Evolutionary conservation across 768 basidiomycete genomes (phyloP).

Genomic region (Tylopilus felleus): DNA sequence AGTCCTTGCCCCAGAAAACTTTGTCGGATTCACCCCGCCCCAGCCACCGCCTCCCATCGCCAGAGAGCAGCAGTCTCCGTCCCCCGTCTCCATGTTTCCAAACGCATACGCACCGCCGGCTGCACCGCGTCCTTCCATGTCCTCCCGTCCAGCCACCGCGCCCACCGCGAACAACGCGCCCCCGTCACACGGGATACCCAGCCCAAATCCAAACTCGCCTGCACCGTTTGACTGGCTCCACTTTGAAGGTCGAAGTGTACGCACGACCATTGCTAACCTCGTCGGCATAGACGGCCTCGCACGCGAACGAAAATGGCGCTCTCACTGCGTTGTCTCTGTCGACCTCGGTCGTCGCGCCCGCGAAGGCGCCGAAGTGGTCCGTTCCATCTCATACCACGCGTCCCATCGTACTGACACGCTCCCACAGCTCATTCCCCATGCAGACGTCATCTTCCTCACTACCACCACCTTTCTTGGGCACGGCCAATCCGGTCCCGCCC

Average conservation of each 20-base stretch:
- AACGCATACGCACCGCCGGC: conserved; percentile 19
- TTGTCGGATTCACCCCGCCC: conserved; percentile 31
- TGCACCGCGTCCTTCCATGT: conserved; percentile 34
- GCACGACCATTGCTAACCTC: conserved; percentile 76
- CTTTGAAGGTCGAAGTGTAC: conserved; percentile 77
- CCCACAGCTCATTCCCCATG: conserved; percentile 71
- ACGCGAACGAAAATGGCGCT: conserved; percentile 79
- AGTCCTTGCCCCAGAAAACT: conserved; percentile 81
- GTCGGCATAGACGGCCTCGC: conserved; percentile 79
- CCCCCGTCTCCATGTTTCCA: conserved; percentile 31
- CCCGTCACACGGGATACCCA: conserved; percentile 18
- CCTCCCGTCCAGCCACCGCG: conserved; percentile 32
- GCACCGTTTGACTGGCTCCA: conserved; percentile 88
- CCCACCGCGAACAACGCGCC: conserved; percentile 23
- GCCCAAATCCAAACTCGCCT: conserved; percentile 51
- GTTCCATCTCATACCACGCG: conserved; percentile 25
- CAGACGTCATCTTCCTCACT: conserved; percentile 72
- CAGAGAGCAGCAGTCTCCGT: conserved; percentile 20
- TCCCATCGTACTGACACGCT: background rate
- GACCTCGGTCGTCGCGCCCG: conserved; percentile 71
- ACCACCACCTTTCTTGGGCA: conserved; percentile 21
- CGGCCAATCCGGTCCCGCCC: conserved; percentile 29
- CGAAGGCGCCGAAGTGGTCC: conserved; percentile 77
- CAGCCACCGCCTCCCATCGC: conserved; percentile 18
- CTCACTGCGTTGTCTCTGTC: conserved; percentile 76